These are phyloP conservation scores for Aspergillus avenaceus DNA, from an alignment of 495 filamentous ascomycete genomes.

Conservation along the genomic window DNA sequence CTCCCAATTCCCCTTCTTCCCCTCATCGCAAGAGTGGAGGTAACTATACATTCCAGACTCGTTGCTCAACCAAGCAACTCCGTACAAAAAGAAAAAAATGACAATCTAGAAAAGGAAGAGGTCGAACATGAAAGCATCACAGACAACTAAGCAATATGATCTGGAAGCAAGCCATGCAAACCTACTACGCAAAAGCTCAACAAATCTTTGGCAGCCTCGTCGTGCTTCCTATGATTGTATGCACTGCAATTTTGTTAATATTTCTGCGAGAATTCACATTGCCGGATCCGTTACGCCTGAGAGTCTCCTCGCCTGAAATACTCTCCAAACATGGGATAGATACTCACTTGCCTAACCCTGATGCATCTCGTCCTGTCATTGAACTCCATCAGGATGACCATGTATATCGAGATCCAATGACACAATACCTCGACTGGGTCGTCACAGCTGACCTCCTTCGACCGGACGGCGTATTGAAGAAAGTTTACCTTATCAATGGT, in stretches of 20 bases:
- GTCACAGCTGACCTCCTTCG: conserved; percentile 26
- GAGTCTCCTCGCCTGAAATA: neutral
- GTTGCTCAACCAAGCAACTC: no score
- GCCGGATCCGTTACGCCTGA: neutral
- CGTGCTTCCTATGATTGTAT: conserved; percentile 12
- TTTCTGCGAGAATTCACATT: conserved; percentile 10
- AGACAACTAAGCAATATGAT: no score
- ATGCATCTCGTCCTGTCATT: conserved; percentile 19
- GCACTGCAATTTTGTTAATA: conserved; percentile 11
- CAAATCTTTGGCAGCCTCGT: conserved; percentile 3
- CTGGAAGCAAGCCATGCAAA: no score
- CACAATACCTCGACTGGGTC: conserved; percentile 31
- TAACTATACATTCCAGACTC: no score
- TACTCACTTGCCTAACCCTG: neutral
- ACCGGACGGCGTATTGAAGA: conserved; percentile 42
- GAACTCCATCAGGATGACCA: conserved; percentile 39
- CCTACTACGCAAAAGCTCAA: no score
- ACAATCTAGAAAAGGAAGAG: no score
- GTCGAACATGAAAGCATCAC: neutral
- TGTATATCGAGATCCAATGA: conserved; percentile 25
- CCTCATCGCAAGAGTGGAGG: neutral
- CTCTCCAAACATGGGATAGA: neutral
- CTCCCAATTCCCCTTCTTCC: neutral
- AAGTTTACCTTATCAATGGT: conserved; percentile 38
- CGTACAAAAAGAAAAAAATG: no score